phyloP scores from a whole-genome alignment of 2,329 filamentous ascomycete genomes.

The Microascus cirrosus region DNA sequence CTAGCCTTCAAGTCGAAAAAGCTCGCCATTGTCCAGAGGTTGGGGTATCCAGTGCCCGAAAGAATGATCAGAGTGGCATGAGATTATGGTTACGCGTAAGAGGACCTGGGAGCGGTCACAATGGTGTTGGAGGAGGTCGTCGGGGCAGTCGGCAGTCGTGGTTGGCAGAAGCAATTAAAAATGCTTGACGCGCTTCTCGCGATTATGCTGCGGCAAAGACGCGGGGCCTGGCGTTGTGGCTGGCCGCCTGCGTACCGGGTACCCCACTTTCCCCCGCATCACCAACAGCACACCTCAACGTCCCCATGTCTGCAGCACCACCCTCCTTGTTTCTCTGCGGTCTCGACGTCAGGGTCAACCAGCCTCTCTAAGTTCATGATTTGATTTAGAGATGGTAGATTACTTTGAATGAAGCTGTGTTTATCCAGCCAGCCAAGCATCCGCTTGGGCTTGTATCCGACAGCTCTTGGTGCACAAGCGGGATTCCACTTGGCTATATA shows the following conservation, averaged over 20 bases:
- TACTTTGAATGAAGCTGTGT: too few species aligned
- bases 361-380: too few species aligned
- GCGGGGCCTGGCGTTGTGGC: background rate
- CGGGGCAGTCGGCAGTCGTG: background rate
- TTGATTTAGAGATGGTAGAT: too few species aligned
- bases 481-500: too few species aligned
- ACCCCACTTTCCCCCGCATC: background rate
- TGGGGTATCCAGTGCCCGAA: background rate
- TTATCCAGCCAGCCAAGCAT: too few species aligned
- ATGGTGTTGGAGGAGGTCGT: background rate
- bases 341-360: background rate
- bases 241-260: background rate
- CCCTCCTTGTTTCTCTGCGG: background rate
- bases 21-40: constrained; percentile 53
- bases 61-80: background rate
- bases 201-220: background rate
- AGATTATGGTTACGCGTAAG: background rate
- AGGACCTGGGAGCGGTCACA: background rate
- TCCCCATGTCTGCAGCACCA: background rate
- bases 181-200: background rate
- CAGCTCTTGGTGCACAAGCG: too few species aligned
- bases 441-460: too few species aligned
- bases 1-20: constrained; percentile 96
- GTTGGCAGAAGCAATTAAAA: background rate
- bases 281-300: background rate